These are phyloP conservation scores for Kluyveromyces nonfermentans DNA, from an alignment of 805 yeast genomes.

Conservation along the genomic window DNA sequence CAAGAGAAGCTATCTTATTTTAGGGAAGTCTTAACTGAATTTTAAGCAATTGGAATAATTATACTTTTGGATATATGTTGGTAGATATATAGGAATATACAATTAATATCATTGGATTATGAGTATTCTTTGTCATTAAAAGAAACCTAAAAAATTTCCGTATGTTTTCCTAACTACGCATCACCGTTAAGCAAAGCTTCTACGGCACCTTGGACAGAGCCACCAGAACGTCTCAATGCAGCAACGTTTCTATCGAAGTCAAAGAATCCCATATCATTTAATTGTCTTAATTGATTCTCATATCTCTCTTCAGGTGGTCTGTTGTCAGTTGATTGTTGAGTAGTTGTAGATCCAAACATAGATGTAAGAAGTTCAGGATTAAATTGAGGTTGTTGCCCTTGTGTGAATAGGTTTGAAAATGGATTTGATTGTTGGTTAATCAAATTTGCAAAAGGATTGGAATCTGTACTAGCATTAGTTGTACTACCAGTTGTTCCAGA, in stretches of 20 bases:
- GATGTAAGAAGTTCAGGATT: slow-evolving; percentile 41
- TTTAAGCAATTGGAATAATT: too few species aligned
- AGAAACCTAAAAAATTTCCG: background rate
- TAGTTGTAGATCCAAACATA: slow-evolving; percentile 32
- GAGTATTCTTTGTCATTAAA: too few species aligned
- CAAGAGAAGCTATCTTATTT: background rate
- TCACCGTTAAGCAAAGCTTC: slow-evolving; percentile 69
- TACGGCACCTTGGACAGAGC: slow-evolving; percentile 93
- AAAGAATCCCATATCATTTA: slow-evolving; percentile 78
- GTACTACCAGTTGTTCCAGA: slow-evolving; percentile 17
- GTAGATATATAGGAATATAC: background rate
- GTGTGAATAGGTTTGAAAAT: slow-evolving; percentile 30
- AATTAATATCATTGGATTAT: too few species aligned
- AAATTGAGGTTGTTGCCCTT: slow-evolving; percentile 28
- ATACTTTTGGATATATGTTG: too few species aligned
- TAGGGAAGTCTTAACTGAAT: background rate
- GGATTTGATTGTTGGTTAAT: slow-evolving; percentile 35
- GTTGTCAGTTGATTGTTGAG: slow-evolving; percentile 35
- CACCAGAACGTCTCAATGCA: slow-evolving; percentile 92
- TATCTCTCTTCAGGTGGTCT: slow-evolving; percentile 77
- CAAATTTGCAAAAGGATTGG: slow-evolving; percentile 45
- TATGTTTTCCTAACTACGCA: slow-evolving; percentile 24
- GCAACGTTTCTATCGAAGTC: slow-evolving; percentile 88
- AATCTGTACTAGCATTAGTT: slow-evolving; percentile 14
- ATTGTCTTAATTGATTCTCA: slow-evolving; percentile 60